Base-by-base conservation (phyloP, 148 eudicot genomes). In the Fagopyrum homotropicum region DNA sequence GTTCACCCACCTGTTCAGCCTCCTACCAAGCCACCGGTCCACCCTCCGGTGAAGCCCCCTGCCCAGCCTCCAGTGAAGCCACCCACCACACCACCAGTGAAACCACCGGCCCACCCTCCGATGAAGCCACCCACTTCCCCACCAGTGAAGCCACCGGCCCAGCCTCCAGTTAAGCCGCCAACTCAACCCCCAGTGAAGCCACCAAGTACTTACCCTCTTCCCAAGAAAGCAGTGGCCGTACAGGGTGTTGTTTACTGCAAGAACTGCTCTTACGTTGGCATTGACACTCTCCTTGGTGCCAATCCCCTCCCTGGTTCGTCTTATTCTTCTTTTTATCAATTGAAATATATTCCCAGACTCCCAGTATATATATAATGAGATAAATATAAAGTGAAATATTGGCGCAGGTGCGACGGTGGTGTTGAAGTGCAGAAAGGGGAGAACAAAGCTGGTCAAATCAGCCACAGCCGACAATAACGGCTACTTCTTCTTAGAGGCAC, bases 231-330 rank as follows among this genome's bases (percentile, higher is more conserved):
- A 1, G 69, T 80, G n/a, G 76, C 76, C 4, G 75, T 75, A 59
- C 75, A 80, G 45, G 79, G 82, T 10, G 79, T 80, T 49, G 79
- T 80, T 0, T 75, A 57, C 49, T 80, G 76, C 64, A 80, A 80
- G 82, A 80, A 68, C 35, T 80, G 82, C 49, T 75, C 72, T 29
- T 30, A 19, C 26, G 50, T 17, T 15, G 76, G 76, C 35, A 6
- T 72, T 12, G 45, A 75, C 72, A 80, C 75, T 6, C 72, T 80
- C 50, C 57, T 11, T 1, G 82, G 72, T 4, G 75, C 78, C 60
- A 50, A 46, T 5, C 79, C 82, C 15, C 78, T 80, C 16, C 11
- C 76, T 35, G 73, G 73, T 72, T 45, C 43, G 73, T 72, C 73
- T 0, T 7, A 10, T 69, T 69, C 8, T 40, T 1, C 9, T 69